These are phyloP conservation scores for Pythium phragmiticola DNA, from an alignment of 352 stramenopile species.

Conservation along the genomic window DNA sequence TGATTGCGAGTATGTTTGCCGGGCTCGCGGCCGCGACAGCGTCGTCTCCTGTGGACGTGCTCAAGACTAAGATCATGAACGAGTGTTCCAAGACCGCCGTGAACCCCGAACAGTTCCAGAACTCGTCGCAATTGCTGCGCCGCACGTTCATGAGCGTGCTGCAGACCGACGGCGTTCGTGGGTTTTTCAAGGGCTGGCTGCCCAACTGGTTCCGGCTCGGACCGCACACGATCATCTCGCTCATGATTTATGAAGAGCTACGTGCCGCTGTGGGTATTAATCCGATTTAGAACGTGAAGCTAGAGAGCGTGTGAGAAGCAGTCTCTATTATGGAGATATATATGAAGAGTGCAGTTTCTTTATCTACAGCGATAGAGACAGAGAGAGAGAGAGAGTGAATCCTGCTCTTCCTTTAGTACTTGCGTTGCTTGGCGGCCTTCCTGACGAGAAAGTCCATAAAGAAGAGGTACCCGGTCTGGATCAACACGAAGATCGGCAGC, in stretches of 20 bases:
- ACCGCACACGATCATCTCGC: slow-evolving; percentile 75
- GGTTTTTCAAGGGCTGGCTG: slow-evolving; percentile 79
- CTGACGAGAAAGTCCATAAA: slow-evolving; percentile 31
- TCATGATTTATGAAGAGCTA: slow-evolving; percentile 75
- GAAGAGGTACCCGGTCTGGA: slow-evolving; percentile 20
- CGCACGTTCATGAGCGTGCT: slow-evolving; percentile 53
- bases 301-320: neutral
- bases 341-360: neutral
- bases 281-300: slow-evolving; percentile 35
- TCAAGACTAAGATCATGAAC: slow-evolving; percentile 89
- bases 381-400: neutral
- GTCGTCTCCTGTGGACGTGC: slow-evolving; percentile 75
- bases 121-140: slow-evolving; percentile 43
- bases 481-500: slow-evolving; percentile 25
- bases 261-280: slow-evolving; percentile 48
- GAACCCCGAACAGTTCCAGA: slow-evolving; percentile 29
- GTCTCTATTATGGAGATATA: neutral
- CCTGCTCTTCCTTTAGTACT: neutral
- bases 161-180: slow-evolving; percentile 51
- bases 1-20: slow-evolving; percentile 70
- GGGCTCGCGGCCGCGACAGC: slow-evolving; percentile 65
- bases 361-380: neutral
- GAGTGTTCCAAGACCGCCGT: slow-evolving; percentile 47
- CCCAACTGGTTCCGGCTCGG: slow-evolving; percentile 74
- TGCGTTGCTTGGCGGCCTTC: slow-evolving; percentile 40